A percentile compares a stretch with the other conserved stretches of the same genome.
These are phyloP conservation scores for Fusarium irregulare DNA, from an alignment of 2,329 filamentous ascomycete genomes.

Conservation along the genomic window DNA sequence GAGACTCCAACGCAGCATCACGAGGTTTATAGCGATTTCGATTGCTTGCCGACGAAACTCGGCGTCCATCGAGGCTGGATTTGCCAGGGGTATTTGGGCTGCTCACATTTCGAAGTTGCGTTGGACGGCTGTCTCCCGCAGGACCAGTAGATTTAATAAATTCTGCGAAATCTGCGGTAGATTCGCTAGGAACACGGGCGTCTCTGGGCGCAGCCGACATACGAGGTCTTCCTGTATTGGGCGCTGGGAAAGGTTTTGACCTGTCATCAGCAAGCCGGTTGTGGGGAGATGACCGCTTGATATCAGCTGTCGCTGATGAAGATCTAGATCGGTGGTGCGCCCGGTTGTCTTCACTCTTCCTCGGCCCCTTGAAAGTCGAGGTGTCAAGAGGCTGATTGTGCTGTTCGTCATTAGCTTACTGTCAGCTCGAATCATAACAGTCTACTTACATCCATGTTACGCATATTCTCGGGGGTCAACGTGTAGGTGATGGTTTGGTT, in stretches of 20 bases:
- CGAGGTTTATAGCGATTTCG: constrained; percentile 75
- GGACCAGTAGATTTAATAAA: constrained; percentile 91
- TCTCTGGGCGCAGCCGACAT: constrained; percentile 69
- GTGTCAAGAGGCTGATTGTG: constrained; percentile 57
- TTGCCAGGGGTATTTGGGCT: constrained; percentile 49
- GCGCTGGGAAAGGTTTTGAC: constrained; percentile 37
- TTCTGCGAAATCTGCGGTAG: constrained; percentile 84
- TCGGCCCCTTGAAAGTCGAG: constrained; percentile 54
- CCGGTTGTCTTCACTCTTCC: constrained; percentile 62
- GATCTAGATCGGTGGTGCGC: constrained; percentile 59
- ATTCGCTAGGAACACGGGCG: constrained; percentile 75
- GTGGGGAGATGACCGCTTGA: constrained; percentile 47
- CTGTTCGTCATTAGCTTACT: constrained; percentile 46
- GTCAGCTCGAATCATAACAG: too few relatives aligned
- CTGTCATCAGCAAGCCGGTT: constrained; percentile 38
- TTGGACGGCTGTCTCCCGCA: constrained; percentile 55
- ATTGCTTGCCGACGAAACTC: constrained; percentile 54
- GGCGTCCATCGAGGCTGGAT: constrained; percentile 55
- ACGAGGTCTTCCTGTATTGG: constrained; percentile 37
- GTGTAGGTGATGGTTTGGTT: constrained; percentile 87
- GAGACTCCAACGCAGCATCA: constrained; percentile 71
- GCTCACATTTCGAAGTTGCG: constrained; percentile 52
- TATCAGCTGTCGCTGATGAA: constrained; percentile 57
- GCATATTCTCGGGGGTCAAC: constrained; percentile 82
- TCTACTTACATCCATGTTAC: constrained; percentile 75